Evolutionary conservation across 2,329 filamentous ascomycete species (phyloP), one percentile per base, ranked within the genome.

Genomic region (Stachybotrys chartarum): DNA sequence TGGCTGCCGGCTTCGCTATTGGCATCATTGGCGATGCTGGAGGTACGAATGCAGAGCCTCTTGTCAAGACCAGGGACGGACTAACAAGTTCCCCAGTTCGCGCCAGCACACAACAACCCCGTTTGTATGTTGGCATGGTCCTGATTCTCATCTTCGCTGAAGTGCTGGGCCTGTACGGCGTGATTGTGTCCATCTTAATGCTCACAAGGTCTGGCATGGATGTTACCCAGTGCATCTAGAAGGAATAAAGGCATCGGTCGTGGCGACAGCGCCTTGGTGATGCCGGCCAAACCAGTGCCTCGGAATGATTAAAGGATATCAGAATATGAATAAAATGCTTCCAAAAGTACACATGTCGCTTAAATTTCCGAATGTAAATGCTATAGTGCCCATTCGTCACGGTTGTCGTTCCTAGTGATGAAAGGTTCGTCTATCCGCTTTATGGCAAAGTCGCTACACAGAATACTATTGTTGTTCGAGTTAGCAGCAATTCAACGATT

Each of bases 341-440:
- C 53, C 51, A 57, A 53, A 52, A 50, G 54, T 53, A 60, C 50
- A 61, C 42, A 30, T 45, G 18, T 53, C 58, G 51, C 58, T 58
- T 50, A 57, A 57, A 50, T 39, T 52, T 58, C 45, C 56, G 54
- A 55, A 17, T 72, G 14, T 14, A 10, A 42, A 14, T 14, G 8
- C 35, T 72, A 88, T 58, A 88, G 71, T 53, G 83, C 85, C 94
- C 94, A 99, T 65, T 96, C 91, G 55, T 86, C 83, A 59, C 77
- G 76, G 68, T 92, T 82, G 64, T 97, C 93, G 24, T 80, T 79
- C 5, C 80, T 75, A 42, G 80, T 82, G 55, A 97, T 83, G 68
- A 99, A 97, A 1, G 94, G 92, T 74, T 96, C 91, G 64, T 97
- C 91, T 56, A 99, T 90, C 65, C 89, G 83, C 75, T 92, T 95